Evolutionary conservation across 2,329 filamentous ascomycete species (phyloP).

Genomic region (Aureobasidium subglaciale): DNA sequence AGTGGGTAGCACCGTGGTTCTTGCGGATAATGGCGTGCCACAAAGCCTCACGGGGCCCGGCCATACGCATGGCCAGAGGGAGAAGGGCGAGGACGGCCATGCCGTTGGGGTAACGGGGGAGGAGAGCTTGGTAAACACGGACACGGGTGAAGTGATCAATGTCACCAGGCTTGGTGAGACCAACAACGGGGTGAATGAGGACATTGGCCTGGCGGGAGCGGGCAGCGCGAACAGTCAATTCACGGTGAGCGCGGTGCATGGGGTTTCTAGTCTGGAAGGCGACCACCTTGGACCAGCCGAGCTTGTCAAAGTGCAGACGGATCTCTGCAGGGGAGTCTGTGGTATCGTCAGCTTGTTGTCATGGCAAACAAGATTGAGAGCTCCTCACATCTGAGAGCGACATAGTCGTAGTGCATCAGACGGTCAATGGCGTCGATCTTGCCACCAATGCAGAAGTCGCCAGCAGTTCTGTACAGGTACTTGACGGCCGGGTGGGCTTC

Average conservation of each 20-base stretch:
- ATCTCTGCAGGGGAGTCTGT: slow-evolving; percentile 87
- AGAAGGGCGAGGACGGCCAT: slow-evolving; percentile 96
- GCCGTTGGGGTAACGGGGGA: slow-evolving; percentile 95
- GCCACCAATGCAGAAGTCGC: slow-evolving; percentile 90
- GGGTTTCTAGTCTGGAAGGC: slow-evolving; percentile 99
- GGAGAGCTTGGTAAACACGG: slow-evolving; percentile 93
- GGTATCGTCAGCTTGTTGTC: slow-evolving; percentile 17
- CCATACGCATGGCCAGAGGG: slow-evolving; percentile 98
- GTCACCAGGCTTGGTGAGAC: slow-evolving; percentile 96
- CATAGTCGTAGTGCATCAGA: slow-evolving; percentile 97
- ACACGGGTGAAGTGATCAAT: slow-evolving; percentile 99
- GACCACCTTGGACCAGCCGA: slow-evolving; percentile 95
- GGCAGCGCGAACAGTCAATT: slow-evolving; percentile 93
- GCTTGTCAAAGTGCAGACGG: slow-evolving; percentile 96
- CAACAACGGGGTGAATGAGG: slow-evolving; percentile 96
- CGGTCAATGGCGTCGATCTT: slow-evolving; percentile 94
- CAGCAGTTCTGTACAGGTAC: slow-evolving; percentile 73
- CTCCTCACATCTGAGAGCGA: slow-evolving; percentile 74
- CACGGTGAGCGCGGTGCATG: slow-evolving; percentile 97
- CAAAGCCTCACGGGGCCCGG: slow-evolving; percentile 93
- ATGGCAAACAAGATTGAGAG: neutral
- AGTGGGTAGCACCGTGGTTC: slow-evolving; percentile 98
- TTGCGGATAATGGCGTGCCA: slow-evolving; percentile 99
- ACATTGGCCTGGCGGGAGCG: slow-evolving; percentile 96
- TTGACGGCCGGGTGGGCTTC: slow-evolving; percentile 80